phyloP scores from a whole-genome alignment of 2,329 filamentous ascomycete species.

The Fusarium redolens region DNA sequence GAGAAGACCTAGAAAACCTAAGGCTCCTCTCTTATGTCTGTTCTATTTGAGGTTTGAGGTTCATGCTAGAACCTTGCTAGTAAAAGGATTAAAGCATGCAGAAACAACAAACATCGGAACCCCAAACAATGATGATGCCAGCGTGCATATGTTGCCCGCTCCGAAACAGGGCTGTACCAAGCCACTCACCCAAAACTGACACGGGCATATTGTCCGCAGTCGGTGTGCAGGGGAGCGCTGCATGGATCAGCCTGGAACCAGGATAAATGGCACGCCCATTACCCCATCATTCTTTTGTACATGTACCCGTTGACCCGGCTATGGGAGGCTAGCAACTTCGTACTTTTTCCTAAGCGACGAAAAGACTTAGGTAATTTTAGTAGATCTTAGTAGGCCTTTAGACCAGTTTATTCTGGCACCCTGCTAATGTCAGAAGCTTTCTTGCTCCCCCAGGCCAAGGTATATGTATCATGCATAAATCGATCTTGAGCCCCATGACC shows the following conservation, averaged over 20 bases:
- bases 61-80: neutral
- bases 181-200: neutral
- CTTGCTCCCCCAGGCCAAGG: neutral
- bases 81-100: neutral
- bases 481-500: neutral
- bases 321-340: neutral
- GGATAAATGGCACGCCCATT: neutral
- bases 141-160: neutral
- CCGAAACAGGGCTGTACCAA: neutral
- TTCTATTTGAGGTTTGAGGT: neutral
- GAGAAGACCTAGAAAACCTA: fast-evolving
- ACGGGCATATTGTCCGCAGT: neutral
- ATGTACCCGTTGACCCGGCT: neutral
- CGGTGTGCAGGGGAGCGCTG: neutral
- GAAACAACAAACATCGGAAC: neutral
- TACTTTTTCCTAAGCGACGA: neutral
- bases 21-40: no score
- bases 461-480: neutral
- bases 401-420: neutral
- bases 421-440: neutral
- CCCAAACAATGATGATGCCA: neutral
- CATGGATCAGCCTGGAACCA: neutral
- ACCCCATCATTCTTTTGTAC: neutral
- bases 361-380: neutral
- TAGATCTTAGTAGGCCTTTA: neutral